Base-by-base conservation (phyloP, 805 yeast species). In the Metahyphopichia silvanorum region DNA sequence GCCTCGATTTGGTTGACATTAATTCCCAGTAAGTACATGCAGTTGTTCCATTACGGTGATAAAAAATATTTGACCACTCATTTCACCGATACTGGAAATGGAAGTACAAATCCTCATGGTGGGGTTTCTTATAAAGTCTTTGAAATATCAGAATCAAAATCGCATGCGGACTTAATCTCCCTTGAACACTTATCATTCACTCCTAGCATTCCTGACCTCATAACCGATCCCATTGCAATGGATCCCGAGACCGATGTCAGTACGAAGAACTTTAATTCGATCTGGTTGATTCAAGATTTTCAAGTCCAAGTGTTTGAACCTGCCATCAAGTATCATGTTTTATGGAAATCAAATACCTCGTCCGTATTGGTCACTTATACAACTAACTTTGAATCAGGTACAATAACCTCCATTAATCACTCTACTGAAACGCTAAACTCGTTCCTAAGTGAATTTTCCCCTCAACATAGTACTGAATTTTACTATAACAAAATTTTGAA, bases 261-360 rank as follows among this genome's bases (percentile, higher is more conserved):
- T 10, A 24, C 30, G 4, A 38, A 33, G 14, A 28, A 28, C 21
- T 32, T 51, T 3, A 56, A 48, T 19, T 52, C 70, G 1, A 52
- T 66, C 13, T 76, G 80, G 80, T 55, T 65, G 24, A 57, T 75
- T 27, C 66, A 70, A 37, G 79, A 75, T 41, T 55, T 41, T 31
- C 27, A 33, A 23, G 23, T 35, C 5, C 26, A 32, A 9, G 4
- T 32, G 5, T 16, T 28, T 4, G 32, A 28, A 6, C 18, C 29
- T 15, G 16, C n/a, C 9, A 19, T 49, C 6, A 27, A 31, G 12
- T 67, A 64, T 41, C 50, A 56, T 35, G 43, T 74, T 16, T 56
- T 81, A 21, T 79, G 86, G 85, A 82, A 80, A 47, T 76, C 84
- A 42, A 80, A 81, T 40, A 68, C 75, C 2, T 66, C 74, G 1